Evolutionary conservation across 148 eudicot species (phyloP).

Genomic region (Rhododendron mucronatum): DNA sequence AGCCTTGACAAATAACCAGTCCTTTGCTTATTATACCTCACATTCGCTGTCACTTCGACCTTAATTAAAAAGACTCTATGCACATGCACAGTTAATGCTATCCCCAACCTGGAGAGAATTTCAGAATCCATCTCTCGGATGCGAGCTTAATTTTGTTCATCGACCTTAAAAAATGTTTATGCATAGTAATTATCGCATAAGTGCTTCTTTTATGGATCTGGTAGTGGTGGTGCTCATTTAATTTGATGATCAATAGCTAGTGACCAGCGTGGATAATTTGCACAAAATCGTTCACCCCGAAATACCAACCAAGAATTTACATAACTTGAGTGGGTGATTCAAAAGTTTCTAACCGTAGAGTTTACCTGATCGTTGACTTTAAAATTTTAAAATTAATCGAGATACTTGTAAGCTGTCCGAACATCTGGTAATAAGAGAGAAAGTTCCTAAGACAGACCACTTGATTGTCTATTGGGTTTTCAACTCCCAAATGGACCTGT

Average conservation of each 20-base stretch:
- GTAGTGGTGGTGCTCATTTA: no score
- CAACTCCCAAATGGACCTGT: not conserved
- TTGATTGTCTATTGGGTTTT: not conserved
- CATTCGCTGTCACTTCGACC: conserved; percentile 24
- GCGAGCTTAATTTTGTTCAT: not conserved
- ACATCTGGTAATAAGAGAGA: no score
- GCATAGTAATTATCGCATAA: no score
- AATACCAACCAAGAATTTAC: not conserved
- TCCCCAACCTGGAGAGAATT: not conserved
- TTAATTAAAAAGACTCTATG: not conserved
- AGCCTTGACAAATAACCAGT: conserved; percentile 31
- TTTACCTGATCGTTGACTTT: no score
- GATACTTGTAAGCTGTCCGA: no score
- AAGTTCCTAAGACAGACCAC: not conserved
- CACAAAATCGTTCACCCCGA: not conserved
- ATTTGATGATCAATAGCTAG: no score
- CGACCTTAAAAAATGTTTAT: not conserved
- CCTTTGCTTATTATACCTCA: conserved; percentile 22
- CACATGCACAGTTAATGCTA: not conserved
- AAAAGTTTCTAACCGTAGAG: not conserved
- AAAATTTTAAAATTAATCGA: no score
- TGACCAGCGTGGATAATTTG: no score
- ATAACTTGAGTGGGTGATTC: not conserved
- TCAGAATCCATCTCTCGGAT: no score
- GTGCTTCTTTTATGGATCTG: no score